phyloP scores from a whole-genome alignment of 306 rosid species.

The Gleditsia sinensis region DNA sequence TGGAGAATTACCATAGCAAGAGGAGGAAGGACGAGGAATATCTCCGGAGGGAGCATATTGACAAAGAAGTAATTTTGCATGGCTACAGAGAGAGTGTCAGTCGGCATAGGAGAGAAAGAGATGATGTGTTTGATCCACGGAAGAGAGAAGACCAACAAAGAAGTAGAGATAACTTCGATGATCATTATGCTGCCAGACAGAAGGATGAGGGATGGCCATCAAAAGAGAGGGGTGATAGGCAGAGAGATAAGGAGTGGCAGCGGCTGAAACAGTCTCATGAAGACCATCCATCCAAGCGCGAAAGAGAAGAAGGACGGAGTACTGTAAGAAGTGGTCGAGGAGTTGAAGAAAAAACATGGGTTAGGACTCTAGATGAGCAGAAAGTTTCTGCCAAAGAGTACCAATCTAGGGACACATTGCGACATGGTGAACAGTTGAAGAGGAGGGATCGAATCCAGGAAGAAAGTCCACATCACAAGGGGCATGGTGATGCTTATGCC shows the following conservation, averaged over 20 bases:
- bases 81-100: constrained; percentile 66
- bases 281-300: constrained; percentile 75
- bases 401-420: constrained; percentile 62
- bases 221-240: constrained; percentile 85
- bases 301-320: constrained; percentile 82
- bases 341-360: constrained; percentile 81
- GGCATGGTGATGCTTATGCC: constrained; percentile 64
- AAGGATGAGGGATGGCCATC: constrained; percentile 77
- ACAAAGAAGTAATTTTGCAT: constrained; percentile 75
- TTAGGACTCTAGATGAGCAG: constrained; percentile 69
- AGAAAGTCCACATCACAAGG: constrained; percentile 69
- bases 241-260: constrained; percentile 90
- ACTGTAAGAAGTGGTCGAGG: constrained; percentile 73
- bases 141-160: constrained; percentile 81
- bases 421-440: constrained; percentile 74
- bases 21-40: constrained; percentile 90
- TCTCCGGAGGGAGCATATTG: constrained; percentile 70
- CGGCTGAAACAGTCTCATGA: constrained; percentile 78
- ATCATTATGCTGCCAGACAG: constrained; percentile 71
- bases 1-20: constrained; percentile 83
- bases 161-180: constrained; percentile 71
- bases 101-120: constrained; percentile 79
- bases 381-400: constrained; percentile 76
- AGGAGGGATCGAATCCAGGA: constrained; percentile 79
- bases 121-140: constrained; percentile 71